Conservation (phyloP, 1,284 basidiomycete species). For the Cutaneotrichosporon sp. region DNA sequence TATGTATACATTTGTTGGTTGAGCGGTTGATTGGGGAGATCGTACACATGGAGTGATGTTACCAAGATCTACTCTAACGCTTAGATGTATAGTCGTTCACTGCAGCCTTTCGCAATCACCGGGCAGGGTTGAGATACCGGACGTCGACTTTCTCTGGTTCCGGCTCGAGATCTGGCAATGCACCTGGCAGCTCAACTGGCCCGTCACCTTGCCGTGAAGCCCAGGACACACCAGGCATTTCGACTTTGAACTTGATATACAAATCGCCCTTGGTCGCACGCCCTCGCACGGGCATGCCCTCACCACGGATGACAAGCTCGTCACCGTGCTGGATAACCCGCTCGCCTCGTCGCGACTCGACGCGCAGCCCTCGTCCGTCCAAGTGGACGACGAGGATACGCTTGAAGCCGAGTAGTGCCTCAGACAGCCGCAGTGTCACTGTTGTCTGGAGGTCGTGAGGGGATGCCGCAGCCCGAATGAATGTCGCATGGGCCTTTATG, state of each 20-base stretch:
- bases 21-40: no score
- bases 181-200: constrained; percentile 21
- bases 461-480: constrained; percentile 46
- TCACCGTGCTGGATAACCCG: constrained; percentile 65
- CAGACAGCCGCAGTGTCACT: constrained; percentile 71
- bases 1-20: no score
- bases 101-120: neutral
- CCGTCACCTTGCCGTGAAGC: constrained; percentile 23
- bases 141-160: constrained; percentile 12
- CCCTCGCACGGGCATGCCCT: constrained; percentile 80
- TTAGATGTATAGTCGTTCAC: no score
- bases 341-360: constrained; percentile 66
- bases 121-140: constrained; percentile 7
- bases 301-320: constrained; percentile 66
- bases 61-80: no score
- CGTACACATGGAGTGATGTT: no score
- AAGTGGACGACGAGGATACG: constrained; percentile 81
- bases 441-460: constrained; percentile 34
- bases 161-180: constrained; percentile 23
- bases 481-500: constrained; percentile 63
- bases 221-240: constrained; percentile 58
- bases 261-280: constrained; percentile 68
- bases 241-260: constrained; percentile 71
- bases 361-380: constrained; percentile 77
- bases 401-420: constrained; percentile 83